Evolutionary conservation across 257 asterid species (phyloP).

Genomic region (Solanum sejunctum): DNA sequence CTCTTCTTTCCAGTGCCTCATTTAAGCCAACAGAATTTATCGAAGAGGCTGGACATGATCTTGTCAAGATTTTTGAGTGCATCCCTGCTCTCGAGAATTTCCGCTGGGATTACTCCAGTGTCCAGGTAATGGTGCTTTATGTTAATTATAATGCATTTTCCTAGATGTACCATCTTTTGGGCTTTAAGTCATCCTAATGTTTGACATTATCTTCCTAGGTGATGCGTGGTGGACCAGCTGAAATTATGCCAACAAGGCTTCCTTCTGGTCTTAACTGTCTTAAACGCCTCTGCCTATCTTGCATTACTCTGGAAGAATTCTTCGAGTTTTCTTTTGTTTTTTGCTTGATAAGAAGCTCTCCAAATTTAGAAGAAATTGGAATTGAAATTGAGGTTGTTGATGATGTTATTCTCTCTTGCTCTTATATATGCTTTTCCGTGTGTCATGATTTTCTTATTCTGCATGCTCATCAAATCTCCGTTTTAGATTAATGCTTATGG

Average conservation of each 20-base stretch:
- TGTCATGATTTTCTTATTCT: background rate
- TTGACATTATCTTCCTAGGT: background rate
- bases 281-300: background rate
- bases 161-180: background rate
- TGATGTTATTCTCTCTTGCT: background rate
- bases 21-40: background rate
- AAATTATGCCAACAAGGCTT: background rate
- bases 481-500: background rate
- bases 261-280: background rate
- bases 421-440: background rate
- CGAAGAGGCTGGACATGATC: background rate
- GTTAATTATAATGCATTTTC: background rate
- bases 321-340: background rate
- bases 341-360: slow-evolving; percentile 11
- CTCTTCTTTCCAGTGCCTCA: background rate
- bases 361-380: background rate
- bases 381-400: background rate
- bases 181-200: background rate
- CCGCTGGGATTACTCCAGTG: background rate
- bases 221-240: background rate
- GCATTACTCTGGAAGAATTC: background rate
- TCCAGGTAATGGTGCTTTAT: background rate
- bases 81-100: background rate
- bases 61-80: background rate
- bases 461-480: background rate